Evolutionary conservation across 768 basidiomycete species (phyloP), one percentile per base, ranked within the genome.

Genomic region (Leucocoprinus leucothites): DNA sequence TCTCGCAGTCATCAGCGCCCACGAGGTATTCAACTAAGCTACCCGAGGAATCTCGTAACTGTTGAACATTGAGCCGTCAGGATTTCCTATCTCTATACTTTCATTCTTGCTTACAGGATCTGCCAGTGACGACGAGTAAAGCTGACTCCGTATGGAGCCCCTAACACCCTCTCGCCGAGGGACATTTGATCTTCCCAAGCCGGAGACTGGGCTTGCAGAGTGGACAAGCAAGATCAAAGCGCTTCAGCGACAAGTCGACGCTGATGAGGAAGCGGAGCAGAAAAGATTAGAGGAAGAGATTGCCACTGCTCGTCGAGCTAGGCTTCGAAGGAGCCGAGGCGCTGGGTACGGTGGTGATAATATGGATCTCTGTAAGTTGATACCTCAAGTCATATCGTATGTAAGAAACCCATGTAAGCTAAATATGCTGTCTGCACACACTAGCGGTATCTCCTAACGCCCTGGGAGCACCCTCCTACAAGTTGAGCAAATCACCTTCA

Each of bases 201-300:
- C 84, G 18, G 88, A 89, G 61, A 73, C 76, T 2, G 85, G 82
- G 47, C 75, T 91, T n/a, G 78, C 88, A 14, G 88, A 92, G 67
- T 92, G 90, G 90, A 81, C 89, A 13, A 85, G 73, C 69, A 86
- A 79, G 74, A 90, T 93, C 67, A 87, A 86, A 66, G 87, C 82
- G 14, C 70, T 92, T 68, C 90, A 91, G 65, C 80, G 82, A 57
- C 87, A 91, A 62, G 86, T 91, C 22, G 90, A 93, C 58, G 84
- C 85, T 13, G 86, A 90, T 58, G 89, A 91, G 56, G 89, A 89
- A 65, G 81, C 77, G 5, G 91, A 93, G 62, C 82, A 89, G 64
- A 81, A 78, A 48, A 77, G 84, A 52, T 76, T 93, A 1, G 81
- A 82, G 63, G 79, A 82, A 54, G 82, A 83, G 61, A 83, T 92